phyloP scores from a whole-genome alignment of 1,284 basidiomycete species.

The Mycosarcoma maydis region DNA sequence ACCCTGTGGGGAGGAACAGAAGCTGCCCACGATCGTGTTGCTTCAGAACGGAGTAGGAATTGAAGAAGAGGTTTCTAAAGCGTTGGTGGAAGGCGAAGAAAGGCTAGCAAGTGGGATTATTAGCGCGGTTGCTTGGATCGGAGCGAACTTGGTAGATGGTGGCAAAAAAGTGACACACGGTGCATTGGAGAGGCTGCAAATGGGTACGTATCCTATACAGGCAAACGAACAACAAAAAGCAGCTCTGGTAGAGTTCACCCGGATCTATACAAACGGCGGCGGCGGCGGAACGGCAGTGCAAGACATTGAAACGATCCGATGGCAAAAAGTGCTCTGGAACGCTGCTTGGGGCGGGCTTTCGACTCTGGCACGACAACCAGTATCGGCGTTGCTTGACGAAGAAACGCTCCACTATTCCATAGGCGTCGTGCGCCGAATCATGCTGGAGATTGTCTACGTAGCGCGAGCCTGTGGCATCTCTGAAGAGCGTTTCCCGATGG shows the following conservation, averaged over 20 bases:
- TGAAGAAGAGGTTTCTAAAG: slow-evolving; percentile 75
- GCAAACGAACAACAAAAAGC: slow-evolving; percentile 34
- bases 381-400: slow-evolving; percentile 66
- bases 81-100: slow-evolving; percentile 67
- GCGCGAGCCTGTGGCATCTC: slow-evolving; percentile 64
- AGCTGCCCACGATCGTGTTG: slow-evolving; percentile 74
- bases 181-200: slow-evolving; percentile 62
- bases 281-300: slow-evolving; percentile 66
- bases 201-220: slow-evolving; percentile 64
- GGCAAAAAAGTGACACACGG: slow-evolving; percentile 53
- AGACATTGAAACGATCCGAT: slow-evolving; percentile 70
- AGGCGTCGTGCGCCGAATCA: slow-evolving; percentile 67
- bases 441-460: slow-evolving; percentile 68
- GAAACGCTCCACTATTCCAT: slow-evolving; percentile 65
- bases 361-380: slow-evolving; percentile 68
- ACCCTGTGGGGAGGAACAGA: slow-evolving; percentile 1
- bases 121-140: slow-evolving; percentile 69
- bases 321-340: slow-evolving; percentile 69
- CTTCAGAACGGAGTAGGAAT: slow-evolving; percentile 82
- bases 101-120: slow-evolving; percentile 45
- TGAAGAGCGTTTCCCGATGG: slow-evolving; percentile 45
- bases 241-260: slow-evolving; percentile 64
- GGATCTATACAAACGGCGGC: slow-evolving; percentile 67
- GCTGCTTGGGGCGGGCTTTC: slow-evolving; percentile 64
- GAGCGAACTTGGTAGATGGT: slow-evolving; percentile 64